Base-by-base conservation (phyloP, 352 stramenopile genomes). In the Globisporangium cystogenes region DNA sequence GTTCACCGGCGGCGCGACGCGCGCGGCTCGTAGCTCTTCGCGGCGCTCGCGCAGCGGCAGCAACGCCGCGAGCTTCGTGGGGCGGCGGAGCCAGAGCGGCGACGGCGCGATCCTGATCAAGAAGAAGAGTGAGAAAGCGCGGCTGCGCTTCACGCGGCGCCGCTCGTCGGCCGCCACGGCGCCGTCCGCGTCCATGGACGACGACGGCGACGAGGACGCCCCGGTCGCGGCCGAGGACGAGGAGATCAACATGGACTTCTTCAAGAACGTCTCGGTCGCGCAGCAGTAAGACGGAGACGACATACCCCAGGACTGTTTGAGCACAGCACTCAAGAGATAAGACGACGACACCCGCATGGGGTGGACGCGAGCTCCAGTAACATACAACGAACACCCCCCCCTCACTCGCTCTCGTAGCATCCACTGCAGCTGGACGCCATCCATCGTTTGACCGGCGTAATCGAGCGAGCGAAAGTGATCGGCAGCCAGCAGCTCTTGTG, bases 231-330 rank as follows among this genome's bases (percentile, higher is more conserved):
- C 85, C 4, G 74, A 82, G 20, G 66, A 84, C 11, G 67, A 70
- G 12, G 73, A 68, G 48, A 62, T 93, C 48, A 91, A 93, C 73
- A 71, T 93, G 69, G 80, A 91, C 67, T 93, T 93, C 59, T 67
- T 93, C 63, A 70, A 70, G 42, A 73, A 54, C 36, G 59, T 81
- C 24, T 68, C 57, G 21, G 47, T 75, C 37, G 65, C 59, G 15
- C 62, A 67, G 27, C 57, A 68, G 36, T 43, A 26, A n/a, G 31
- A 36, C 31, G 31, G 15, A 24, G 41, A n/a, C 1, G 18, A 7
- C n/a, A 16, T 18, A 8, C n/a, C n/a, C n/a, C n/a, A n/a, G n/a
- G n/a, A n/a, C n/a, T n/a, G n/a, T n/a, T n/a, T n/a, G n/a, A n/a
- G n/a, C n/a, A n/a, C n/a, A n/a, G n/a, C n/a, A 5, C n/a, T n/a